These are phyloP conservation scores for Synchytrium microbalum DNA, from an alignment of 371 early-diverging fungal species.

Conservation along the genomic window DNA sequence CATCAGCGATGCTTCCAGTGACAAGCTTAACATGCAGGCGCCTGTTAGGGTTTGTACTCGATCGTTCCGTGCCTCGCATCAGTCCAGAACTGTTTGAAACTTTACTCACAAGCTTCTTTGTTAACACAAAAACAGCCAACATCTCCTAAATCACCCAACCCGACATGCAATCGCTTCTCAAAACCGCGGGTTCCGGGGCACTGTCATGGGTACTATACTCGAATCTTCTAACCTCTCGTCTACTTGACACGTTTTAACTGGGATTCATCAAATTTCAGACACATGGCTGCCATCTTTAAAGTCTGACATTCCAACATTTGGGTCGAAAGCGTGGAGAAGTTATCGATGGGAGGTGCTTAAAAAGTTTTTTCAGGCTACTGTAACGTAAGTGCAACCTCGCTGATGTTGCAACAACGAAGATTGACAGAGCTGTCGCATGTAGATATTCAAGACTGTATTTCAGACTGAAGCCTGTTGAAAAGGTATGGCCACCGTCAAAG, in stretches of 20 bases:
- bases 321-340: neutral
- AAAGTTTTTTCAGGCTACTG: neutral
- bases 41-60: no score
- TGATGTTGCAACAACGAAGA: neutral
- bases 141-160: no score
- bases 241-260: neutral
- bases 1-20: no score
- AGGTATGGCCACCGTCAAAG: neutral
- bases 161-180: no score
- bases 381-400: neutral
- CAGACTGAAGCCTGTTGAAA: neutral
- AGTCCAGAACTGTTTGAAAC: no score
- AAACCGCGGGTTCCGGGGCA: neutral
- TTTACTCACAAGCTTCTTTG: no score
- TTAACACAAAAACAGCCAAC: no score
- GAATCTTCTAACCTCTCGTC: neutral
- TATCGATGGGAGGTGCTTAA: neutral
- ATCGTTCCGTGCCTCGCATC: no score
- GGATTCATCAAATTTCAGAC: neutral
- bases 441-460: neutral
- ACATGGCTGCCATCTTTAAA: neutral
- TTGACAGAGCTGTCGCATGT: neutral
- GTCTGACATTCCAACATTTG: neutral
- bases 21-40: no score
- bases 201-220: neutral